Base-by-base conservation (phyloP, 257 asterid genomes). In the Ilex asprella region DNA sequence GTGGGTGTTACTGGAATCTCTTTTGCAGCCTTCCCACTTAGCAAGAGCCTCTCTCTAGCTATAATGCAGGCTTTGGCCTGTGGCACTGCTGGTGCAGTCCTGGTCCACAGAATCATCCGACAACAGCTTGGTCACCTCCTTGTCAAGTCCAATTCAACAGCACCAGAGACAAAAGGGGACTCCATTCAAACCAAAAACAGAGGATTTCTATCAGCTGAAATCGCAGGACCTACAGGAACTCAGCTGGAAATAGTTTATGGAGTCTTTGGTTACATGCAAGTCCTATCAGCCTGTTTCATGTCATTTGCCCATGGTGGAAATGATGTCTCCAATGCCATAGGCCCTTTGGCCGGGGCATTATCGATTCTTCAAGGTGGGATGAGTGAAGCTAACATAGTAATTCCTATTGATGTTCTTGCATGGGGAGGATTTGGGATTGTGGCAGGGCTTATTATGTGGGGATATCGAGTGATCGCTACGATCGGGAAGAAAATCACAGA, bases 41-140 rank as follows among this genome's bases (percentile, higher is more conserved):
- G 92, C 86, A 78, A 80, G 64, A 76, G 71, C 55, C 55, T 68
- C 39, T 59, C 70, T 1, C 30, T 84, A 21, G 92, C 96, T 9
- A 11, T 70, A 15, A 69, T 70, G 31, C 96, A 86, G 73, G 94
- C 98, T 35, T 62, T 88, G 70, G 85, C 88, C 53, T 69, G 77
- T 54, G 98, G 98, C 31, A 49, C 82, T 11, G 73, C 75, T 35
- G 88, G 86, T 39, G 98, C 98, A 0, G 0, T 86, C 51, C 15
- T 79, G 16, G 85, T 86, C 1, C 60, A 80, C 71, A 71, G 88
- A 65, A 75, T 83, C 44, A 86, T 86, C 58, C 73, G 78, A 4
- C 85, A 69, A 66, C 98, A 91, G 77, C 86, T 91, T 0, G 98
- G 98, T 52, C 96, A 86, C 75, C 90, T 91, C 58, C 92, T 91